phyloP scores from a whole-genome alignment of 768 basidiomycete genomes.

The Boletus rex-veris region DNA sequence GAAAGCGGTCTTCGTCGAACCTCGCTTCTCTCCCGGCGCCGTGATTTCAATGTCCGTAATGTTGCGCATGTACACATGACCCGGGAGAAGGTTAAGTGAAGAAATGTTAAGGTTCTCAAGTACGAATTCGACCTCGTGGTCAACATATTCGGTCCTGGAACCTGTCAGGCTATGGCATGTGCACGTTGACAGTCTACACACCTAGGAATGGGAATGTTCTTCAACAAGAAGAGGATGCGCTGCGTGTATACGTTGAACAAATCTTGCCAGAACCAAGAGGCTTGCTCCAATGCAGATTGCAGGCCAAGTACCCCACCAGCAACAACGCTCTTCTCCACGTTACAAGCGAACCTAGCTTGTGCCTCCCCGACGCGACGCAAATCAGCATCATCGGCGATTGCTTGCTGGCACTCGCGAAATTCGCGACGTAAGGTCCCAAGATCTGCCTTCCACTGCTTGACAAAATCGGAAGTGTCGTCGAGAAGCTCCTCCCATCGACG shows the following conservation, averaged over 20 bases:
- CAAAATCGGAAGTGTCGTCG: slow-evolving; percentile 40
- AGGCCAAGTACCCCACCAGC: slow-evolving; percentile 39
- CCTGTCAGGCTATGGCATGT: neutral
- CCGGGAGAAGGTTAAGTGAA: slow-evolving; percentile 61
- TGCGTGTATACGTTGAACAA: slow-evolving; percentile 78
- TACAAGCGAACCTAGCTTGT: slow-evolving; percentile 45
- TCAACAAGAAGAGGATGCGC: slow-evolving; percentile 46
- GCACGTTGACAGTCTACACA: slow-evolving; percentile 20
- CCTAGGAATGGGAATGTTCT: slow-evolving; percentile 70
- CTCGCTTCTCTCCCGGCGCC: slow-evolving; percentile 34
- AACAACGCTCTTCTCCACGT: slow-evolving; percentile 44
- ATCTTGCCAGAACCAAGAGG: slow-evolving; percentile 79
- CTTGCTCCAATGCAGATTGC: slow-evolving; percentile 55
- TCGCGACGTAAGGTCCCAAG: slow-evolving; percentile 46
- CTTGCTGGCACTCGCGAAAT: slow-evolving; percentile 41
- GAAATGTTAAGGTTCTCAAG: slow-evolving; percentile 74
- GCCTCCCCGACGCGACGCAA: slow-evolving; percentile 45
- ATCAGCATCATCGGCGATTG: slow-evolving; percentile 48
- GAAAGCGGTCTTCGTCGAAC: slow-evolving; percentile 43
- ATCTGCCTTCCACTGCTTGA: slow-evolving; percentile 50
- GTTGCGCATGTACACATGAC: slow-evolving; percentile 68
- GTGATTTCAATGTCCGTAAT: slow-evolving; percentile 61
- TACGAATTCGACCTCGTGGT: slow-evolving; percentile 65
- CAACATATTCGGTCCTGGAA: slow-evolving; percentile 65
- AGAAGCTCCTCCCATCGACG: slow-evolving; percentile 49